Evolutionary conservation across 352 stramenopile genomes (phyloP).

Genomic region (Lagenidium giganteum): DNA sequence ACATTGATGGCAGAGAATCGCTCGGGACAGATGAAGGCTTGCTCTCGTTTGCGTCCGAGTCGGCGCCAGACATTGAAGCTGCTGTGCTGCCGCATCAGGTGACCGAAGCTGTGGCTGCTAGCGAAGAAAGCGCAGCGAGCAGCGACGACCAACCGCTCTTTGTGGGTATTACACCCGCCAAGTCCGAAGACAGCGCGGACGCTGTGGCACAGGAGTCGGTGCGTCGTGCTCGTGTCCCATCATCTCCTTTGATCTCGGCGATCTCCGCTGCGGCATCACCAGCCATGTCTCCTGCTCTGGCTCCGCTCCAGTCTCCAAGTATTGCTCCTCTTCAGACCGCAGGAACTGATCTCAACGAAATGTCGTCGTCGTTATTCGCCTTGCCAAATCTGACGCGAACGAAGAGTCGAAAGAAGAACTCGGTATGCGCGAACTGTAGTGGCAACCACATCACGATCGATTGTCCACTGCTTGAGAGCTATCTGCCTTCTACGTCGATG

Average conservation of each 20-base stretch:
- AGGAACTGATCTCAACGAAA: too few relatives aligned
- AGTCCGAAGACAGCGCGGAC: neutral
- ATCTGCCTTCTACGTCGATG: constrained; percentile 18
- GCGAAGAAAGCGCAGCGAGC: neutral
- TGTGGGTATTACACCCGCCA: constrained; percentile 5
- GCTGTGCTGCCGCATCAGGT: neutral
- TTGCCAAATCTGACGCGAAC: constrained; percentile 26
- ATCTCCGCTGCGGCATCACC: constrained; percentile 4
- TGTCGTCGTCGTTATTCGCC: constrained; percentile 27
- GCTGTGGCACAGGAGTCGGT: too few relatives aligned
- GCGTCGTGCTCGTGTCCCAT: too few relatives aligned
- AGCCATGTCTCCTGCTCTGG: constrained; percentile 6
- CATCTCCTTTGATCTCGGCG: constrained; percentile 6
- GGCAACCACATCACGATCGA: constrained; percentile 80
- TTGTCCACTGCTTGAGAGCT: constrained; percentile 63
- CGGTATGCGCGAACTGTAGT: constrained; percentile 71
- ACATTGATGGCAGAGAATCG: constrained; percentile 61
- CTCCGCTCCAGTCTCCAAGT: constrained; percentile 1
- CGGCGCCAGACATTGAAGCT: constrained; percentile 4
- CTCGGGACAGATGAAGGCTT: constrained; percentile 30
- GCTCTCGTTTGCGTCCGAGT: constrained; percentile 33
- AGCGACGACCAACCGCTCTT: constrained; percentile 9
- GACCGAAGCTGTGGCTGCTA: neutral
- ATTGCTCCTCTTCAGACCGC: neutral
- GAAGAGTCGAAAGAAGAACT: constrained; percentile 62